Evolutionary conservation across 176 grass and related monocot genomes (phyloP), one percentile per base, ranked within the genome.

Genomic region (Avena atlantica): DNA sequence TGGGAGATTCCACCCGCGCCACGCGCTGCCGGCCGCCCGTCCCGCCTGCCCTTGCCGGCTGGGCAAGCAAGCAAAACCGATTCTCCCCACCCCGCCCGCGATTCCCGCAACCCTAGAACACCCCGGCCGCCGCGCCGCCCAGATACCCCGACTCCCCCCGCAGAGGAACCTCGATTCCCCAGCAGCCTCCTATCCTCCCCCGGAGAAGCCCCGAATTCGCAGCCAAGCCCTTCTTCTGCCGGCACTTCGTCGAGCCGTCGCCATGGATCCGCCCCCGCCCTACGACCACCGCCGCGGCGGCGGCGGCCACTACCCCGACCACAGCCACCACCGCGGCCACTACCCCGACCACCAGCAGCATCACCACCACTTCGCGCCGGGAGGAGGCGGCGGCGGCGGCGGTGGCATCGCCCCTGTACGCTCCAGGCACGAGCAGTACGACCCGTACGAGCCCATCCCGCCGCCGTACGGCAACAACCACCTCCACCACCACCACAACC

Each of bases 221-320:
- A 40, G 37, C 37, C 37, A 40, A 40, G 37, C 37, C 37, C 37
- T 40, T 40, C 37, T 40, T 40, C 37, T 40, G 37, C 37, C 40
- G 10, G 42, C 70, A 6, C 17, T 47, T 23, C 12, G 12, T 1
- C 70, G 37, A 15, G 25, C 25, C 63, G 63, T 31, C 45, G 71
- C 71, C 72, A 75, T 75, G 72, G 72, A 75, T 75, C 72, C 72
- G 72, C 23, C 47, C 6, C 47, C 72, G 72, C 72, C 72, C 3
- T 75, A 75, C 72, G 72, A 75, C 72, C 72, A 75, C 72, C 72
- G 72, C 23, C 72, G 72, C 65, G 63, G 63, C 61, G 61, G 61
- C 61, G 61, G 56, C 57, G 59, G 63, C 45, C 27, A 74, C 70
- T 75, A 75, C 72, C 47, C 72, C 47, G 72, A 15, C 13, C 72